Percentiles rank a stretch among this genome's conserved stretches.
Conservation (phyloP, 78 protist genomes). For the Paratrimastix pyriformis region DNA sequence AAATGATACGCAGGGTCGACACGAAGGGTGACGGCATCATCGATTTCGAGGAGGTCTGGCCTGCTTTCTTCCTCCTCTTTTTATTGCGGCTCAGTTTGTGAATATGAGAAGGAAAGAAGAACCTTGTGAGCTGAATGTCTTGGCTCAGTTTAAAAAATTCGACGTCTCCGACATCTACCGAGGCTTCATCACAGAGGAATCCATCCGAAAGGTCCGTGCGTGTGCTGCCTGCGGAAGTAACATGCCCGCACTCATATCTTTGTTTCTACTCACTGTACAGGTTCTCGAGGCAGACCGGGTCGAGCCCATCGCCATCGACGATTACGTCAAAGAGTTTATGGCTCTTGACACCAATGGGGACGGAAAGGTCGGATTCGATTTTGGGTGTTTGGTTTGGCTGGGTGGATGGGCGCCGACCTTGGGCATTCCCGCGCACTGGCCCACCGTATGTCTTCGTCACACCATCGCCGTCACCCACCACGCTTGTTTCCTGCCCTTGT, state of each 20-base stretch:
- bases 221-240: no score
- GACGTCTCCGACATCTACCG: neutral
- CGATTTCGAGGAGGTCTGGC: neutral
- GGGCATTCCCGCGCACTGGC: no score
- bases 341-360: slow-evolving; percentile 13
- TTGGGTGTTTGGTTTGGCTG: no score
- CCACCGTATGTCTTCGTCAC: no score
- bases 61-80: neutral
- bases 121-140: neutral
- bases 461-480: no score
- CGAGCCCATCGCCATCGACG: neutral
- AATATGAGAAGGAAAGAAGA: neutral
- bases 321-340: slow-evolving; percentile 1
- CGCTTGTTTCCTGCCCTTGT: no score
- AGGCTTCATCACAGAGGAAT: neutral
- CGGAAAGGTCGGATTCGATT: no score
- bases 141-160: slow-evolving; percentile 14
- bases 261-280: no score
- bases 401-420: no score
- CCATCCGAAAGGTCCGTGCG: neutral
- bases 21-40: neutral
- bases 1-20: neutral
- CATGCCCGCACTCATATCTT: no score
- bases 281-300: no score
- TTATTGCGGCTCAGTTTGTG: neutral